phyloP scores from a whole-genome alignment of 1,139 yeast species.

The Debaryomyces coudertii region DNA sequence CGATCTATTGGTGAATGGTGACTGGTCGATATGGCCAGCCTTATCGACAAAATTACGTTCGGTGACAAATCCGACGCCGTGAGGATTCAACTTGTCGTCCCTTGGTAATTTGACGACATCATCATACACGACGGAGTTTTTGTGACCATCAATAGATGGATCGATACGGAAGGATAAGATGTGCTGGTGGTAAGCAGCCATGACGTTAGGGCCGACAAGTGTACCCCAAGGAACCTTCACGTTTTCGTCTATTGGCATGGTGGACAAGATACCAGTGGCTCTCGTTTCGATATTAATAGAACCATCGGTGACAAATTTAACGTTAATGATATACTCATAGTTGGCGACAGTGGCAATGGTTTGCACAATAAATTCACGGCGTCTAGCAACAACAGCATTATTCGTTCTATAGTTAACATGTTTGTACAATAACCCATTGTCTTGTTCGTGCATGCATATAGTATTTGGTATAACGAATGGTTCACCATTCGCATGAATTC shows the following conservation, averaged over 20 bases:
- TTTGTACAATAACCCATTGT: constrained; percentile 72
- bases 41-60: constrained; percentile 68
- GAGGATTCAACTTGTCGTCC: constrained; percentile 63
- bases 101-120: constrained; percentile 70
- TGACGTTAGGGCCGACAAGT: constrained; percentile 79
- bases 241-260: constrained; percentile 82
- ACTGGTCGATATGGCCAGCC: constrained; percentile 73
- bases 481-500: constrained; percentile 64
- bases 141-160: constrained; percentile 85
- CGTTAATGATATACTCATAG: constrained; percentile 81
- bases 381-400: constrained; percentile 76
- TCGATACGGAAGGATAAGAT: constrained; percentile 82
- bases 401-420: constrained; percentile 83
- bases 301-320: constrained; percentile 82
- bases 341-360: constrained; percentile 89
- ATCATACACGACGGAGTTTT: constrained; percentile 74
- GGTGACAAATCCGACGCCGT: constrained; percentile 74
- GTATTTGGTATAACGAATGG: constrained; percentile 71
- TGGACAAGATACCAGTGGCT: constrained; percentile 85
- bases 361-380: constrained; percentile 83
- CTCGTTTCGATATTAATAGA: constrained; percentile 81
- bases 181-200: constrained; percentile 92
- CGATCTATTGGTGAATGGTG: constrained; percentile 75
- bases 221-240: constrained; percentile 83
- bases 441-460: constrained; percentile 90